These are phyloP conservation scores for Trichoderma endophyticum DNA, from an alignment of 2,329 filamentous ascomycete species.

Conservation along the genomic window DNA sequence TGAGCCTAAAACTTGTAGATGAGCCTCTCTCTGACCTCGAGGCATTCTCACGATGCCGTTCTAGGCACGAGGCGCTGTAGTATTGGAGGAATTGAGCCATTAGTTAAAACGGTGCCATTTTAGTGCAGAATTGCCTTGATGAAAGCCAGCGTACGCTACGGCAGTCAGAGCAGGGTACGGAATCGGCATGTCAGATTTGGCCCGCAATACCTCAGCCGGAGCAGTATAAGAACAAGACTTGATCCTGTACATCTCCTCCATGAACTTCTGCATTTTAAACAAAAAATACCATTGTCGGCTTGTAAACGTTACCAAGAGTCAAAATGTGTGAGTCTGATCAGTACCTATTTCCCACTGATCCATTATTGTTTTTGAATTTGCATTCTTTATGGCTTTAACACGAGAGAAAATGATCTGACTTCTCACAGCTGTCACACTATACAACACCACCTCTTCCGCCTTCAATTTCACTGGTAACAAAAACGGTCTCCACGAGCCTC, in stretches of 20 bases:
- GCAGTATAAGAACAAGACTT: not conserved
- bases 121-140: not conserved
- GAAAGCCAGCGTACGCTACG: not conserved
- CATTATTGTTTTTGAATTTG: not conserved
- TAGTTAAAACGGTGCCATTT: not conserved
- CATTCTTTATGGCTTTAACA: not conserved
- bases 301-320: not conserved
- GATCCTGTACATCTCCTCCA: not conserved
- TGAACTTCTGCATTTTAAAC: not conserved
- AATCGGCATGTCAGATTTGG: not conserved
- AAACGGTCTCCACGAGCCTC: not conserved
- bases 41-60: not conserved
- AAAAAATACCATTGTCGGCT: not conserved
- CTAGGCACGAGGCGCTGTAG: fast-evolving
- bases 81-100: not conserved
- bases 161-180: not conserved
- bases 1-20: not conserved
- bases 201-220: not conserved
- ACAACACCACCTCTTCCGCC: not conserved
- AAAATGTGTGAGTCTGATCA: not conserved
- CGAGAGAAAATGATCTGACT: not conserved
- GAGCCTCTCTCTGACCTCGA: not conserved
- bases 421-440: not conserved
- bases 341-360: not conserved
- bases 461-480: not conserved